Percentiles rank a stretch among this genome's conserved stretches.
phyloP scores from a whole-genome alignment of 2,329 filamentous ascomycete species.

The Hypoxylon sp. region DNA sequence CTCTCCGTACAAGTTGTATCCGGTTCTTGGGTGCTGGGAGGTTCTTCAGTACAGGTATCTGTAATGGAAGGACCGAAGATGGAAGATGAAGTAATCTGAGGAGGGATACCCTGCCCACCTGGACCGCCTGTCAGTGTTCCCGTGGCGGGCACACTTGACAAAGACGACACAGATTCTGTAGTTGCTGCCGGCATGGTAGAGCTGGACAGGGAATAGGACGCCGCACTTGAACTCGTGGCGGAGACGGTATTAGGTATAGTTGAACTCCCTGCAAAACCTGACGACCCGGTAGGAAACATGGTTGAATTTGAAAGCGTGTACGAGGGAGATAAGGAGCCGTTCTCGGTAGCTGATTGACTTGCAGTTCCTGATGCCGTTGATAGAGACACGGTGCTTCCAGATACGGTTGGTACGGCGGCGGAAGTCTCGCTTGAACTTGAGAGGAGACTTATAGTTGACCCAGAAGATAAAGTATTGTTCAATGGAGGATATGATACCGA shows the following conservation, averaged over 20 bases:
- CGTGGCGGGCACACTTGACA: constrained; percentile 15
- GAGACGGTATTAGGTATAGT: background rate
- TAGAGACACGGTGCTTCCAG: constrained; percentile 3
- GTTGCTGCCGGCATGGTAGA: constrained; percentile 23
- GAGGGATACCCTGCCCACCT: constrained; percentile 27
- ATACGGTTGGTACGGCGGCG: background rate
- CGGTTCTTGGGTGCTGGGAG: constrained; percentile 25
- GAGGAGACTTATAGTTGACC: constrained; percentile 13
- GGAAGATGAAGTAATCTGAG: constrained; percentile 29
- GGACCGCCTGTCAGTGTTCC: constrained; percentile 8
- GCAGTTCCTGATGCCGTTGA: constrained; percentile 1
- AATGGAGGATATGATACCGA: constrained; percentile 22
- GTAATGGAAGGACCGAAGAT: constrained; percentile 17
- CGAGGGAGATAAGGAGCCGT: background rate
- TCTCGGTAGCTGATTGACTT: constrained; percentile 13
- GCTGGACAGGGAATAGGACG: constrained; percentile 24
- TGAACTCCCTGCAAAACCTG: constrained; percentile 1
- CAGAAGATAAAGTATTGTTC: constrained; percentile 20
- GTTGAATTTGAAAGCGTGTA: constrained; percentile 18
- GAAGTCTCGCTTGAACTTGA: constrained; percentile 22
- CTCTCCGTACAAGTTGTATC: constrained; percentile 43
- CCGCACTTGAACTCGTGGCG: constrained; percentile 14
- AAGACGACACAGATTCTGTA: constrained; percentile 19
- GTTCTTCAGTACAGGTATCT: constrained; percentile 41
- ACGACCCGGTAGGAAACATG: background rate